A percentile compares a stretch with the other conserved stretches of the same genome.
phyloP scores from a whole-genome alignment of 768 basidiomycete species.

The Hygrophoropsis aurantiaca region DNA sequence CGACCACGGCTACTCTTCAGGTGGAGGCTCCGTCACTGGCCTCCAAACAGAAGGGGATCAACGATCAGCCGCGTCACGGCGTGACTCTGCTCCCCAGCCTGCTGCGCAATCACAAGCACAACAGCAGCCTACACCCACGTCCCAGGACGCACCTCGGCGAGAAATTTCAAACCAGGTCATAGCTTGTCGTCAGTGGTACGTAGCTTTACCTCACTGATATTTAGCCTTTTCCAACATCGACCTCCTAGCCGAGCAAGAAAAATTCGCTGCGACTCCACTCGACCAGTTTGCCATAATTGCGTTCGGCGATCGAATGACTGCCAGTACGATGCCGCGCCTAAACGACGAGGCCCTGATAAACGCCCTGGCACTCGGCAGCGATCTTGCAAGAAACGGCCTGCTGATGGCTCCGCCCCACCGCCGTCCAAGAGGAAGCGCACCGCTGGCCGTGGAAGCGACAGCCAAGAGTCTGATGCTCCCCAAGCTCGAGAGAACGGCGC shows the following conservation, averaged over 20 bases:
- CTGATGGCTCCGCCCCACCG: constrained; percentile 51
- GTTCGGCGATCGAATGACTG: constrained; percentile 74
- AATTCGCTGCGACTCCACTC: constrained; percentile 82
- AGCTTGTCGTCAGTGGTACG: constrained; percentile 83
- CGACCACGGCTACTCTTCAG: constrained; percentile 37
- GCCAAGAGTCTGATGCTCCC: constrained; percentile 20
- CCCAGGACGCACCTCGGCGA: constrained; percentile 43
- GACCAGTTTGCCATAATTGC: constrained; percentile 82
- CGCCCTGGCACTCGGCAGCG: constrained; percentile 81
- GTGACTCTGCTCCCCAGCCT: constrained; percentile 44
- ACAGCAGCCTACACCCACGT: constrained; percentile 26
- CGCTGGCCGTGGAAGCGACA: constrained; percentile 28
- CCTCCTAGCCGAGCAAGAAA: constrained; percentile 72
- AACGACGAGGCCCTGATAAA: constrained; percentile 85
- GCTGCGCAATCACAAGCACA: constrained; percentile 29
- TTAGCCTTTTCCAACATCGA: not conserved
- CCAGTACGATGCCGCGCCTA: constrained; percentile 77
- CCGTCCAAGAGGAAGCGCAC: constrained; percentile 55
- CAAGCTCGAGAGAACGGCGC: too few relatives aligned
- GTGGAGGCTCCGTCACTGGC: constrained; percentile 32
- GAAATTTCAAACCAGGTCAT: constrained; percentile 71
- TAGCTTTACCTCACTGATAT: constrained; percentile 24
- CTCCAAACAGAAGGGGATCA: constrained; percentile 22
- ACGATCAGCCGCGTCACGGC: constrained; percentile 38
- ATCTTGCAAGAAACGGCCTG: constrained; percentile 78